Conservation (phyloP, 1,139 yeast species). For the Hansenula sp. region DNA sequence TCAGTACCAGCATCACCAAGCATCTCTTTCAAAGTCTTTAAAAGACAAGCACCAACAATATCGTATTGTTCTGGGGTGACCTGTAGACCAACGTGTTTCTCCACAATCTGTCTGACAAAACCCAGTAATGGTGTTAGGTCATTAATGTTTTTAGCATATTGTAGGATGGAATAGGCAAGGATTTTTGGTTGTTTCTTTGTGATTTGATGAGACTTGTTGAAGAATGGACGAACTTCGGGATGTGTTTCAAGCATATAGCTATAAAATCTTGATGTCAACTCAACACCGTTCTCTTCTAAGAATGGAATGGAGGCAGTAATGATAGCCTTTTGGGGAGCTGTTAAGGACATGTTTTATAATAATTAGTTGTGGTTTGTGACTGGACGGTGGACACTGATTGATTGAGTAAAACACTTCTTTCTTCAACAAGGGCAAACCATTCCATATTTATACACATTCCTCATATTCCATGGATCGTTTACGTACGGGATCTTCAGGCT, state of each 20-base stretch:
- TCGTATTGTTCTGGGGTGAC: slow-evolving; percentile 63
- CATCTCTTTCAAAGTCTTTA: slow-evolving; percentile 50
- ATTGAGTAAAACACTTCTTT: no score
- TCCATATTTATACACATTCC: not conserved
- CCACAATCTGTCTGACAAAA: slow-evolving; percentile 58
- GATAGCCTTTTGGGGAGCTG: slow-evolving; percentile 24
- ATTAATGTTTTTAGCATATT: slow-evolving; percentile 64
- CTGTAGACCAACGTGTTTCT: slow-evolving; percentile 64
- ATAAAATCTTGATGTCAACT: slow-evolving; percentile 53
- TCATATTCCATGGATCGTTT: no score
- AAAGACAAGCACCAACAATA: slow-evolving; percentile 54
- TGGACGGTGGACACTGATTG: no score
- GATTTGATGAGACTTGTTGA: slow-evolving; percentile 57
- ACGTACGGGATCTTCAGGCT: no score
- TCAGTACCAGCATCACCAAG: slow-evolving; percentile 58
- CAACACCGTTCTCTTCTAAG: slow-evolving; percentile 52
- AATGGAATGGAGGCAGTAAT: slow-evolving; percentile 58
- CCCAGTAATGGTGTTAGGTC: slow-evolving; percentile 49
- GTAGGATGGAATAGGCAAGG: slow-evolving; percentile 56
- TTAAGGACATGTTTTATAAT: slow-evolving; percentile 14
- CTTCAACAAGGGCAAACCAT: not conserved
- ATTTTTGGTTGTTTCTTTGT: slow-evolving; percentile 59
- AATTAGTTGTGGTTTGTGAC: no score
- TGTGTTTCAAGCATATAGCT: slow-evolving; percentile 47
- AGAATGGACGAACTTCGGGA: slow-evolving; percentile 54